phyloP scores from a whole-genome alignment of 805 yeast genomes.

The Metschnikowia koreensis region DNA sequence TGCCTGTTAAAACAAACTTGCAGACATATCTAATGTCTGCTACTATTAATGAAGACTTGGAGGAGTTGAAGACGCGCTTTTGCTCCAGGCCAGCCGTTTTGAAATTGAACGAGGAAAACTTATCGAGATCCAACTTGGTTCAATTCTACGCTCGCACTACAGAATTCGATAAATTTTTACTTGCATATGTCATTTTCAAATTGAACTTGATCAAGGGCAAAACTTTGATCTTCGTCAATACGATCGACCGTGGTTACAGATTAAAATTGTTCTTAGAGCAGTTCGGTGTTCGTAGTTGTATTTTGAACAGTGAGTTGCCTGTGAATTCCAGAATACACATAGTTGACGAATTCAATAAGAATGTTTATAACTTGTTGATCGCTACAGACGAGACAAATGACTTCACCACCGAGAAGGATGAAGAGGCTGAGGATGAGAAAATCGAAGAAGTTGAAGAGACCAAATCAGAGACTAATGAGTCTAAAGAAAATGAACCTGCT shows the following conservation, averaged over 20 bases:
- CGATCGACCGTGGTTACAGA: conserved; percentile 92
- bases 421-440: conserved; percentile 41
- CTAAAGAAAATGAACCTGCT: conserved; percentile 13
- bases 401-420: conserved; percentile 48
- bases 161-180: conserved; percentile 87
- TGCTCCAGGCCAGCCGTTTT: conserved; percentile 83
- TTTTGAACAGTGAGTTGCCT: conserved; percentile 89
- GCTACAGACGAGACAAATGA: conserved; percentile 91
- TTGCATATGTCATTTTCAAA: conserved; percentile 90
- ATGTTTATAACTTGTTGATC: conserved; percentile 79
- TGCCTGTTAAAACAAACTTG: conserved; percentile 71
- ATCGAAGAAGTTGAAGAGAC: conserved; percentile 18
- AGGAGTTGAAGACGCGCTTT: conserved; percentile 68
- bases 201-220: conserved; percentile 86
- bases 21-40: conserved; percentile 97
- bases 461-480: conserved; percentile 18
- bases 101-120: conserved; percentile 63
- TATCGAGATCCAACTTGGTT: conserved; percentile 55
- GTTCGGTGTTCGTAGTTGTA: conserved; percentile 86
- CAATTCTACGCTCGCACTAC: conserved; percentile 85
- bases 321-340: conserved; percentile 90
- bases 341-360: conserved; percentile 91
- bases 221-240: conserved; percentile 85
- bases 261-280: conserved; percentile 88
- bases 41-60: conserved; percentile 83